Conservation (phyloP, 371 early-diverging fungal species). For the Mortierella sp. region DNA sequence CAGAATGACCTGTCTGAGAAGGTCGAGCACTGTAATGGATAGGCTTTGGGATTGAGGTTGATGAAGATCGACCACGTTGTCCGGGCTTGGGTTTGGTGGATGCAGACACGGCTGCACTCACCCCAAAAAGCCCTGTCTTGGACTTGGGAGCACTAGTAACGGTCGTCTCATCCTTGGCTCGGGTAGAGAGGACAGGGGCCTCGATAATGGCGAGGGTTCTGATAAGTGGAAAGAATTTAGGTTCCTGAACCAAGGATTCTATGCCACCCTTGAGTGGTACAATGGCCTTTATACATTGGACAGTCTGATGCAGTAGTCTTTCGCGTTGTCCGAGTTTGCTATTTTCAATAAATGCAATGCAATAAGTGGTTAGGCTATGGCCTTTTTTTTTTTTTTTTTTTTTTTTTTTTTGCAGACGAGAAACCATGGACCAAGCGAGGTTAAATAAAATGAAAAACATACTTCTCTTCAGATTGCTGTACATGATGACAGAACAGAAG, state of each 20-base stretch:
- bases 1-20: background rate
- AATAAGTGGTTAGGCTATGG: too few relatives aligned
- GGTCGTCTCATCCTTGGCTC: background rate
- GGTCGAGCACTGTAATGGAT: conserved; percentile 10
- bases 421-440: background rate
- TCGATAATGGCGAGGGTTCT: conserved; percentile 32
- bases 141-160: background rate
- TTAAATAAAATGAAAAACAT: background rate
- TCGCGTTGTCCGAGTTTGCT: conserved; percentile 46
- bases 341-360: background rate
- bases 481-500: conserved; percentile 32
- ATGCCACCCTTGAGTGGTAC: conserved; percentile 42
- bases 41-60: conserved; percentile 30
- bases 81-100: background rate
- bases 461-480: conserved; percentile 37
- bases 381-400: too few relatives aligned
- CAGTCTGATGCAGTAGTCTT: conserved; percentile 31
- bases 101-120: too few relatives aligned
- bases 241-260: conserved; percentile 25
- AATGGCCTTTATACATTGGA: conserved; percentile 49
- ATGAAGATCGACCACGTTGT: conserved; percentile 30
- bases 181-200: conserved; percentile 15
- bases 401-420: background rate
- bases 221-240: conserved; percentile 31
- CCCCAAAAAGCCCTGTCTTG: conserved; percentile 22